Evolutionary conservation across 1,284 basidiomycete genomes (phyloP).

Genomic region (Malassezia vespertilionis): DNA sequence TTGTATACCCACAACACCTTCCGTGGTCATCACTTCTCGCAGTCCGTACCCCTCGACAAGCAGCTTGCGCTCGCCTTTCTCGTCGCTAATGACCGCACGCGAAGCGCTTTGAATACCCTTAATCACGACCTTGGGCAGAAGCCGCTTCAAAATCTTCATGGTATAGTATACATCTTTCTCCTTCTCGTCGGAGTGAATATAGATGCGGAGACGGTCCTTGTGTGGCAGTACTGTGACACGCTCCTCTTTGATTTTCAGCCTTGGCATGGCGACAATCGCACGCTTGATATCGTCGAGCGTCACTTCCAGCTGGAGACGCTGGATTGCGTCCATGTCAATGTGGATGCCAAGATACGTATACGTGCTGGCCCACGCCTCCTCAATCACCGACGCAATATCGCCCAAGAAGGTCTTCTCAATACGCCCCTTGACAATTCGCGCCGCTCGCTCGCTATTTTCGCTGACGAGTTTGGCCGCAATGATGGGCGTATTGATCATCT

Average conservation of each 20-base stretch:
- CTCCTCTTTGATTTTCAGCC: conserved; percentile 83
- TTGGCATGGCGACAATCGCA: conserved; percentile 74
- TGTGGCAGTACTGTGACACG: conserved; percentile 36
- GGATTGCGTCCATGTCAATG: conserved; percentile 77
- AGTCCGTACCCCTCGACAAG: conserved; percentile 77
- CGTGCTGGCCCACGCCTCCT: conserved; percentile 87
- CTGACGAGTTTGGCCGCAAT: conserved; percentile 90
- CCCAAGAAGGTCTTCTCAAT: conserved; percentile 89
- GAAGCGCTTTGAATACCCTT: conserved; percentile 41
- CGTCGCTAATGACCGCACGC: conserved; percentile 44
- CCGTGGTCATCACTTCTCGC: conserved; percentile 91
- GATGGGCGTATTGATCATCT: conserved; percentile 91
- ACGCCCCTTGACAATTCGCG: conserved; percentile 91
- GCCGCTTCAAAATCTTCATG: conserved; percentile 43
- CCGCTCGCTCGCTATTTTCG: conserved; percentile 61
- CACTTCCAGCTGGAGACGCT: conserved; percentile 84
- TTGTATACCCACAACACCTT: conserved; percentile 82
- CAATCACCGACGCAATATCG: conserved; percentile 82
- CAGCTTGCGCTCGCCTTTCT: conserved; percentile 42
- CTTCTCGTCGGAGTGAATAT: conserved; percentile 59
- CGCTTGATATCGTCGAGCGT: conserved; percentile 85
- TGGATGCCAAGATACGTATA: conserved; percentile 90
- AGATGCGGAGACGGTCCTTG: conserved; percentile 72
- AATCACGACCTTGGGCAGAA: conserved; percentile 38
- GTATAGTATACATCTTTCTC: conserved; percentile 54